A percentile compares a stretch with the other conserved stretches of the same genome.
Evolutionary conservation across 306 rosid genomes (phyloP).

Genomic region (Senna siamea): DNA sequence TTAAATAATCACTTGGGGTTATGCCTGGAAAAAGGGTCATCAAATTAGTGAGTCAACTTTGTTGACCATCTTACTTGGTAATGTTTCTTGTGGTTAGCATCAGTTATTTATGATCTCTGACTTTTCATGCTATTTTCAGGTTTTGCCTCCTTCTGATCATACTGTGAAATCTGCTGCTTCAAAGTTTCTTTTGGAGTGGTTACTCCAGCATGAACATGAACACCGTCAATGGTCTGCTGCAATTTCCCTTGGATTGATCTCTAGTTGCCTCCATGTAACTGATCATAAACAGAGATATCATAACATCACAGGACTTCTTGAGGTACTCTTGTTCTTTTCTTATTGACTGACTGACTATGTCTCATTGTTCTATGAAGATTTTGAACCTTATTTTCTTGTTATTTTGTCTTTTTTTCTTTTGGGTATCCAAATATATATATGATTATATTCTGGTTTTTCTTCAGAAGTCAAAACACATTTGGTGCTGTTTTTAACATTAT

Average conservation of each 20-base stretch:
- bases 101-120: slow-evolving; percentile 27
- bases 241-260: slow-evolving; percentile 89
- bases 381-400: neutral
- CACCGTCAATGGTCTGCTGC: slow-evolving; percentile 91
- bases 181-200: slow-evolving; percentile 86
- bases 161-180: slow-evolving; percentile 89
- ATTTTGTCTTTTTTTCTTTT: neutral
- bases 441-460: neutral
- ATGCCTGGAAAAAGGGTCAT: slow-evolving; percentile 19
- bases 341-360: slow-evolving; percentile 8
- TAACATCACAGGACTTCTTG: slow-evolving; percentile 77
- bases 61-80: slow-evolving; percentile 26
- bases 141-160: slow-evolving; percentile 89
- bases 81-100: slow-evolving; percentile 25
- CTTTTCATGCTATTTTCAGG: slow-evolving; percentile 50
- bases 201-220: slow-evolving; percentile 90
- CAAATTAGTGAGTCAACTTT: slow-evolving; percentile 11
- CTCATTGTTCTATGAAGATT: slow-evolving; percentile 11
- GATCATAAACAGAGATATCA: slow-evolving; percentile 86
- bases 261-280: slow-evolving; percentile 88
- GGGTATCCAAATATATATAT: neutral
- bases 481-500: neutral
- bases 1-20: slow-evolving; percentile 28
- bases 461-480: neutral
- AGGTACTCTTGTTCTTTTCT: slow-evolving; percentile 57